Evolutionary conservation across 2,329 filamentous ascomycete species (phyloP).

Genomic region (Xylaria sp.): DNA sequence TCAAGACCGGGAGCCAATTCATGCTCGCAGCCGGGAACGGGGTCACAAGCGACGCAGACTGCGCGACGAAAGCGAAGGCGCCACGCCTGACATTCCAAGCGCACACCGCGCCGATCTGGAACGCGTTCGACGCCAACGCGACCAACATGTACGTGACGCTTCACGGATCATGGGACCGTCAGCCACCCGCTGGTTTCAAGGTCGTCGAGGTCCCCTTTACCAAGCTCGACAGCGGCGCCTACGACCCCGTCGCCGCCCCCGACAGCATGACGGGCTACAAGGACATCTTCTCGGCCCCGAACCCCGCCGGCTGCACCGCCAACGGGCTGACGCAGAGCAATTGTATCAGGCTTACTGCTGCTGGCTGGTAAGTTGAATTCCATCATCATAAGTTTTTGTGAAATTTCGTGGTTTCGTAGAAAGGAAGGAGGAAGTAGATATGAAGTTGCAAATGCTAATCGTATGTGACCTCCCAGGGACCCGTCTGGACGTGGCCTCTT

Average conservation of each 20-base stretch:
- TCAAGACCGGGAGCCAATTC: constrained; percentile 40
- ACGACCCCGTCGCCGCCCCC: constrained; percentile 48
- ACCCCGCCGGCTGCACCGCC: constrained; percentile 47
- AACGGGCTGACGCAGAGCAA: constrained; percentile 51
- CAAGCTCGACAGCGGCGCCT: constrained; percentile 39
- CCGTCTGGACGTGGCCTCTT: constrained; percentile 51
- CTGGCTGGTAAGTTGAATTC: constrained; percentile 41
- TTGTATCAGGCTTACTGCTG: constrained; percentile 50
- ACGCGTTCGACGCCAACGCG: constrained; percentile 64
- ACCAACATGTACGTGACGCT: constrained; percentile 68
- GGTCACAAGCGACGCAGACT: constrained; percentile 35
- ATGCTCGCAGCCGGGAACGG: constrained; percentile 36
- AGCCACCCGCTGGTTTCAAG: constrained; percentile 52
- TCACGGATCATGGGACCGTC: constrained; percentile 66
- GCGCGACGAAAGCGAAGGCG: constrained; percentile 35
- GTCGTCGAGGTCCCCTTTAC: constrained; percentile 52
- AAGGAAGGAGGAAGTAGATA: not conserved
- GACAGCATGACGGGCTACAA: constrained; percentile 46
- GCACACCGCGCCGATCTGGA: constrained; percentile 70
- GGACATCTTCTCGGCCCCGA: constrained; percentile 49
- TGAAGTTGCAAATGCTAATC: constrained; percentile 1
- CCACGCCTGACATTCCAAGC: constrained; percentile 65
- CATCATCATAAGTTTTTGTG: not conserved
- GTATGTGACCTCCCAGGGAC: constrained; percentile 39
- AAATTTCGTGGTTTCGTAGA: not conserved